Base-by-base conservation (phyloP, 2,329 filamentous ascomycete species). In the Phialemoniopsis sp. region DNA sequence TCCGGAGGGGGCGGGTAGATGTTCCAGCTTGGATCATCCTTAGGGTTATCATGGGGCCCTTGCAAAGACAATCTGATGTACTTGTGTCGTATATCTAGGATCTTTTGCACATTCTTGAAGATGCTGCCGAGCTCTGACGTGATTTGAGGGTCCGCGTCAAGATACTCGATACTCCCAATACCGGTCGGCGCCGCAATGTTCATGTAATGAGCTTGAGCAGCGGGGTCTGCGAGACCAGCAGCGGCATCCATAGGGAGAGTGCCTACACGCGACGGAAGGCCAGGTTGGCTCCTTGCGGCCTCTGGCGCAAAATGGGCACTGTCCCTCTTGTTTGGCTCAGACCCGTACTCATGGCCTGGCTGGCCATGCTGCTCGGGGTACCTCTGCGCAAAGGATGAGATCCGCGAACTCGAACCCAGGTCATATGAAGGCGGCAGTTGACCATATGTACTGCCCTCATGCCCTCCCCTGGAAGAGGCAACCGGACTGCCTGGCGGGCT, bases 1-100 rank as follows among this genome's bases (percentile, higher is more conserved):
- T 94, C 87, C 6, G 91, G 93, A 5, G 90, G 90, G 13, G 87
- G 81, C 9, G 93, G 93, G 54, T 97, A 97, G 33, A 98, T 88
- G 39, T 77, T 74, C 91, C 91, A 98, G 36, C 72, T 76, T 1
- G 82, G 75, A 14, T 85, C 78, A 57, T 97, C 89, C 52, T 89
- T 89, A 2, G 93, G 93, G 50, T 97, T 96, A 57, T 95, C 88
- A 12, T 79, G 76, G 8, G 83, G 76, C 9, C 85, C 78, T 57
- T 98, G 93, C 15, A 90, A 69, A 0, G 93, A 97, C 13, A 96
- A 64, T 2, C 79, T 71, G 38, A 97, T 87, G 62, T 97, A 98
- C 54, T 89, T 94, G 59, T 89, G 83, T 44, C 93, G 81, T 31
- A 90, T 72, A 51, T 96, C 88, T 34, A 96, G 65, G n/a, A 97